These are phyloP conservation scores for Diaporthe eres DNA, from an alignment of 2,329 filamentous ascomycete species.

Conservation along the genomic window DNA sequence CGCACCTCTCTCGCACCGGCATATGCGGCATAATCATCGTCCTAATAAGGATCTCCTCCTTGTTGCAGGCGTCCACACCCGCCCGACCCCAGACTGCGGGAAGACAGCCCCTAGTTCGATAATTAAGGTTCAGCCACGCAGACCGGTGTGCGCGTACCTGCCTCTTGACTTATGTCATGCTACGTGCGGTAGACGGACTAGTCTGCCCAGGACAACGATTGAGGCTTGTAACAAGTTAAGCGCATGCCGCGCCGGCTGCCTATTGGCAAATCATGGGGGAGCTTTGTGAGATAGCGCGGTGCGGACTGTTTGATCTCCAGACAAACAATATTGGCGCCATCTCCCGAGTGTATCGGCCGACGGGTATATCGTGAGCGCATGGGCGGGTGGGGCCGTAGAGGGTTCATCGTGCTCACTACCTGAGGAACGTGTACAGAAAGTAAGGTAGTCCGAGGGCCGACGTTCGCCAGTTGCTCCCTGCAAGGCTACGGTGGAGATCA, in stretches of 20 bases:
- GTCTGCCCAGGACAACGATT: neutral
- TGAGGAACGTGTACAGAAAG: neutral
- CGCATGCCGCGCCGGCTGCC: conserved; percentile 1
- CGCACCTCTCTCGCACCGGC: neutral
- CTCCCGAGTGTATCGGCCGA: neutral
- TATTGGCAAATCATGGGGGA: neutral
- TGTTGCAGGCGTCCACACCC: neutral
- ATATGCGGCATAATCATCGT: conserved; percentile 5
- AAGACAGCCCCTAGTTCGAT: neutral
- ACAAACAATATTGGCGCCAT: neutral
- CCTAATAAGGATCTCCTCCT: neutral
- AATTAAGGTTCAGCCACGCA: neutral
- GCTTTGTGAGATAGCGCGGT: neutral
- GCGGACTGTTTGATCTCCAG: neutral
- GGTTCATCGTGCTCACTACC: neutral
- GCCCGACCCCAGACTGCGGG: conserved; percentile 3
- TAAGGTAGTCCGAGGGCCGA: neutral
- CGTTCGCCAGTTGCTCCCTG: neutral
- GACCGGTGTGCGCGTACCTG: conserved; percentile 14
- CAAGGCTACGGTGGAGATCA: neutral
- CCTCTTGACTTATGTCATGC: conserved; percentile 3
- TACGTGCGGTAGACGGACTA: neutral
- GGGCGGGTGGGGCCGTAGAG: neutral
- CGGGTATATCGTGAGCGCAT: neutral
- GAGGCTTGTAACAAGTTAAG: conserved; percentile 3